These are phyloP conservation scores for Crithidia mellificae DNA, from an alignment of 208 protist genomes.

Conservation along the genomic window DNA sequence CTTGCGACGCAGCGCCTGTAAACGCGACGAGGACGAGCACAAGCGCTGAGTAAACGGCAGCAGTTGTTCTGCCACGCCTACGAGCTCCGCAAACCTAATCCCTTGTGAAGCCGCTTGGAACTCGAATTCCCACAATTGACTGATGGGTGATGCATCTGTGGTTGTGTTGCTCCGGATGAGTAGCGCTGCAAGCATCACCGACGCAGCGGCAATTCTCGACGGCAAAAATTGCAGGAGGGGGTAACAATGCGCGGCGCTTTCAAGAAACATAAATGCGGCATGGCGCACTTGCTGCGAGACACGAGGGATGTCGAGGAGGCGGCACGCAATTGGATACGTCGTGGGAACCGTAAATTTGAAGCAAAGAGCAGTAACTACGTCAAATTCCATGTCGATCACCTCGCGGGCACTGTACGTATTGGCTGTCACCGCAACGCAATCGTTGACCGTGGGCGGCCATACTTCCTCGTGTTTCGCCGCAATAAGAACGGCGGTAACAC, in stretches of 20 bases:
- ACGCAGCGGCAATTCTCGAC: slow-evolving; percentile 61
- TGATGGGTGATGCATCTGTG: slow-evolving; percentile 22
- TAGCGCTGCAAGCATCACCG: slow-evolving; percentile 56
- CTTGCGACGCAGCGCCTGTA: slow-evolving; percentile 68
- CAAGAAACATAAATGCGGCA: slow-evolving; percentile 68
- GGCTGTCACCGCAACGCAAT: slow-evolving; percentile 92
- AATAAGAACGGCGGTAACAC: slow-evolving; percentile 85
- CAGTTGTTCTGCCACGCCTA: slow-evolving; percentile 44
- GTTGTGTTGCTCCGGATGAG: slow-evolving; percentile 40
- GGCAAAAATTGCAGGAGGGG: slow-evolving; percentile 62
- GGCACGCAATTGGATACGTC: slow-evolving; percentile 60
- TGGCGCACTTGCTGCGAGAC: slow-evolving; percentile 34
- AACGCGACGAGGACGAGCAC: slow-evolving; percentile 49
- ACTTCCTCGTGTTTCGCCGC: slow-evolving; percentile 93
- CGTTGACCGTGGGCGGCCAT: slow-evolving; percentile 85
- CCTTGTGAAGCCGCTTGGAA: slow-evolving; percentile 37
- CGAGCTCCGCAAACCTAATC: slow-evolving; percentile 53
- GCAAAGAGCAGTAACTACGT: slow-evolving; percentile 57
- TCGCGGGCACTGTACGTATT: slow-evolving; percentile 85
- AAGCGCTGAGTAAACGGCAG: slow-evolving; percentile 59
- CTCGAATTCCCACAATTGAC: slow-evolving; percentile 50
- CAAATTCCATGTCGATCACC: slow-evolving; percentile 79
- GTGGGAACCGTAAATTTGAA: slow-evolving; percentile 85
- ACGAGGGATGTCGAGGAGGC: slow-evolving; percentile 40
- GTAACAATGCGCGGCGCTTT: slow-evolving; percentile 72